A percentile compares a stretch with the other conserved stretches of the same genome.
Evolutionary conservation across 75 land plant species (phyloP).

Genomic region (Cunninghamia lanceolata): DNA sequence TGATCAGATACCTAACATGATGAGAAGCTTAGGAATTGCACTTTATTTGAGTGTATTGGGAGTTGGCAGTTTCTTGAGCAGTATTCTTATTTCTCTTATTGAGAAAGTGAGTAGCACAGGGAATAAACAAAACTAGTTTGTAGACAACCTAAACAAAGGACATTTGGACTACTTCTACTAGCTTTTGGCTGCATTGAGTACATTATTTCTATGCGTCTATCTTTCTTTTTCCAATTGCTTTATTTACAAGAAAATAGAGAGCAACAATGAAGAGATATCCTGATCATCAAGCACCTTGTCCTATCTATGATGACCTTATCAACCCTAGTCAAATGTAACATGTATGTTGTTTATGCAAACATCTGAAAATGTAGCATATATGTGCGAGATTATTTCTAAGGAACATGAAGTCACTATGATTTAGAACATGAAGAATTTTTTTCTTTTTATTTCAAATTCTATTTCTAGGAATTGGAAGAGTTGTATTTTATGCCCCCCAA

Average conservation of each 20-base stretch:
- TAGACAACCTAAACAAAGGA: constrained; percentile 23
- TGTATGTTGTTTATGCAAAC: too few relatives aligned
- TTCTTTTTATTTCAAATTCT: neutral
- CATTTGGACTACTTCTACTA: too few relatives aligned
- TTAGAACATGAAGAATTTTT: neutral
- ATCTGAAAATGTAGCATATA: neutral
- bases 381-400: neutral
- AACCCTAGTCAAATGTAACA: too few relatives aligned
- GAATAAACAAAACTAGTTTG: constrained; percentile 40
- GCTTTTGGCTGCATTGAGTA: constrained; percentile 4
- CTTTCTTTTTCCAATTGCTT: neutral
- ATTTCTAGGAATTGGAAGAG: too few relatives aligned
- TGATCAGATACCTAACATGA: constrained; percentile 17
- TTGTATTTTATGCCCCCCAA: too few relatives aligned
- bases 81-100: constrained; percentile 25
- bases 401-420: neutral
- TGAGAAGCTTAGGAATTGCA: constrained; percentile 61
- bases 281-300: neutral
- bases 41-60: constrained; percentile 45
- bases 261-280: neutral
- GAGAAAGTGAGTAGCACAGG: constrained; percentile 22
- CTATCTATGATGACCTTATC: neutral
- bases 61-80: constrained; percentile 45
- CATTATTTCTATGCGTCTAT: constrained; percentile 9
- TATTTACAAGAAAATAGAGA: neutral